Percentiles rank a stretch among this genome's conserved stretches.
phyloP scores from a whole-genome alignment of 805 yeast species.

The Starmerella sp. region DNA sequence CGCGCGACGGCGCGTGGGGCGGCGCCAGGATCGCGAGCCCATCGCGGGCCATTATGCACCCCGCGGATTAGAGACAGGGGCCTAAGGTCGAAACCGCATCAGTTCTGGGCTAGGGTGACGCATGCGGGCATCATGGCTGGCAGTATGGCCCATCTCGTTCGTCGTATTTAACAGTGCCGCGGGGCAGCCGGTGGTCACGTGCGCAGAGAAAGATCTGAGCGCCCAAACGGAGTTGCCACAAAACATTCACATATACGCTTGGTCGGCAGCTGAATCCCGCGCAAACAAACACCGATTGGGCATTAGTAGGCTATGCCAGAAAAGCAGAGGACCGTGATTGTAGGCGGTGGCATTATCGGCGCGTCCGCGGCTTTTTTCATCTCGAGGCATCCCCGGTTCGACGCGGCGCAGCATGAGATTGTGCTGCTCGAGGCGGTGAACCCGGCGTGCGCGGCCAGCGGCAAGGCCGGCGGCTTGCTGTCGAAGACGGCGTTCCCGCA shows the following conservation, averaged over 20 bases:
- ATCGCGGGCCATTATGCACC: not conserved
- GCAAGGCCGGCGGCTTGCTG: slow-evolving; percentile 91
- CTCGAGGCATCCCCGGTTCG: slow-evolving; percentile 70
- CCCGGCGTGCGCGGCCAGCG: slow-evolving; percentile 95
- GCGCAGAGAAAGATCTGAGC: not conserved
- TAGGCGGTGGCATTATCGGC: slow-evolving; percentile 84
- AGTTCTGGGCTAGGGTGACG: not conserved
- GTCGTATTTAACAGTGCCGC: slow-evolving; percentile 5
- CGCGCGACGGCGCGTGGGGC: no score
- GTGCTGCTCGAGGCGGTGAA: slow-evolving; percentile 79
- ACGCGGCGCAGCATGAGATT: slow-evolving; percentile 61
- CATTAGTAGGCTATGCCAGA: not conserved
- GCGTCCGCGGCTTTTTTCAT: slow-evolving; percentile 87
- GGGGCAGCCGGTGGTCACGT: not conserved
- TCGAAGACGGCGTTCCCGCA: slow-evolving; percentile 97
- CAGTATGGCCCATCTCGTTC: slow-evolving; percentile 5
- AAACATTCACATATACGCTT: not conserved
- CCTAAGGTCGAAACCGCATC: not conserved
- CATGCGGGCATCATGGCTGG: not conserved
- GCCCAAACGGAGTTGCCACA: slow-evolving; percentile 2
- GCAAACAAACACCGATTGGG: not conserved
- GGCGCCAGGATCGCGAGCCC: no score
- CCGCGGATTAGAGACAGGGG: not conserved
- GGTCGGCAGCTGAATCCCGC: not conserved
- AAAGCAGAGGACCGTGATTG: slow-evolving; percentile 20